phyloP scores from a whole-genome alignment of 2,329 filamentous ascomycete species.

The Botryotinia convoluta region DNA sequence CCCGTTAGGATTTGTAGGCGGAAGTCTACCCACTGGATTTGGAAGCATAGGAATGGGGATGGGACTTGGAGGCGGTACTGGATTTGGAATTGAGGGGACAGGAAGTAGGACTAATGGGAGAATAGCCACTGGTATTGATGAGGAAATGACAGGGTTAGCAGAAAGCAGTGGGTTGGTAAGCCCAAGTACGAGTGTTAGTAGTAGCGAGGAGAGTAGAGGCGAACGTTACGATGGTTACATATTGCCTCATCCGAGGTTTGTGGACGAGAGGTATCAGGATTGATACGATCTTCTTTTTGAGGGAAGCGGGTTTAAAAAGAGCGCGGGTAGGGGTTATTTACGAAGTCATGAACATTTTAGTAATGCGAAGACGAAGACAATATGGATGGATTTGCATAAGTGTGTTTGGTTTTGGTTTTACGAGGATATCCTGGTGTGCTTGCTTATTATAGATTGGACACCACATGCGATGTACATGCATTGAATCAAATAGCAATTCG shows the following conservation, averaged over 20 bases:
- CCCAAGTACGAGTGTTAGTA: slow-evolving; percentile 38
- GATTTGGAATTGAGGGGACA: slow-evolving; percentile 14
- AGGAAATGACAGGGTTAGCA: slow-evolving; percentile 27
- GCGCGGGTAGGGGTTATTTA: neutral
- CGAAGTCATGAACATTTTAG: slow-evolving; percentile 14
- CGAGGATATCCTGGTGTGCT: neutral
- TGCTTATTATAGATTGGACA: slow-evolving; percentile 4
- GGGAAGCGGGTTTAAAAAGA: neutral
- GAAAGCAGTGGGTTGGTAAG: slow-evolving; percentile 36
- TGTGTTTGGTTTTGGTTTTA: neutral
- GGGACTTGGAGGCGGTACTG: slow-evolving; percentile 4
- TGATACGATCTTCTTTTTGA: neutral
- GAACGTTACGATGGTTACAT: slow-evolving; percentile 25
- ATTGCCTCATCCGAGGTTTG: slow-evolving; percentile 13
- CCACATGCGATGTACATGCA: neutral
- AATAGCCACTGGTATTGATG: slow-evolving; percentile 30
- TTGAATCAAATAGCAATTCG: neutral
- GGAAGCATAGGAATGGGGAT: neutral
- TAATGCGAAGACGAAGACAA: neutral
- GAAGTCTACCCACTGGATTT: slow-evolving; percentile 3
- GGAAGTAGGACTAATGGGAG: slow-evolving; percentile 11
- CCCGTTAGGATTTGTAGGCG: slow-evolving; percentile 7
- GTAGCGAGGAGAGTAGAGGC: slow-evolving; percentile 28
- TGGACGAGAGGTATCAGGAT: slow-evolving; percentile 6
- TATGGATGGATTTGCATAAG: neutral